Evolutionary conservation across 148 eudicot species (phyloP).

Genomic region (Cornus florida): DNA sequence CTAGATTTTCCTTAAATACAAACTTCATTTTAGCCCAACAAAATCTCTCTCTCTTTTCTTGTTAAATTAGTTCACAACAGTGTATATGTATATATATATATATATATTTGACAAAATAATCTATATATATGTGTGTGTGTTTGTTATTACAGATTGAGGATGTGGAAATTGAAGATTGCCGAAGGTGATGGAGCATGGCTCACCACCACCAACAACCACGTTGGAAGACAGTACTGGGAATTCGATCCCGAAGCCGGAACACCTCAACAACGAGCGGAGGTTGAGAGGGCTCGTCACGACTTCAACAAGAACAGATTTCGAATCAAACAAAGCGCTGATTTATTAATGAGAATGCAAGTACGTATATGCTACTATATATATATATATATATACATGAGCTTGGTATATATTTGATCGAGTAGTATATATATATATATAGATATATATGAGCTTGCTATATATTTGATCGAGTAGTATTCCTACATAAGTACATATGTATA

Average conservation of each 20-base stretch:
- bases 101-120: too few species aligned
- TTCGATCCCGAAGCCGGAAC: conserved; percentile 53
- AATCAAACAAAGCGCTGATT: conserved; percentile 53
- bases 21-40: too few species aligned
- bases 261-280: conserved; percentile 38
- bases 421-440: too few species aligned
- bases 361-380: background rate
- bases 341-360: conserved; percentile 60
- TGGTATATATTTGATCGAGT: too few species aligned
- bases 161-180: conserved; percentile 65
- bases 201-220: conserved; percentile 42
- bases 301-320: conserved; percentile 38
- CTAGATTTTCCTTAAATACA: background rate
- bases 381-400: too few species aligned
- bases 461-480: too few species aligned
- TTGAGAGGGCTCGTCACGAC: conserved; percentile 33
- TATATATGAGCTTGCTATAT: too few species aligned
- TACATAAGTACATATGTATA: too few species aligned
- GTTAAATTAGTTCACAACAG: too few species aligned
- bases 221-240: conserved; percentile 65
- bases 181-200: conserved; percentile 44
- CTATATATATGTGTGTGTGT: too few species aligned
- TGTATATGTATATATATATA: too few species aligned
- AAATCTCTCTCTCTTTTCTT: too few species aligned
- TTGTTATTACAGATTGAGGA: background rate